phyloP scores from a whole-genome alignment of 2,329 filamentous ascomycete species.

The Leptographium radiaticola region DNA sequence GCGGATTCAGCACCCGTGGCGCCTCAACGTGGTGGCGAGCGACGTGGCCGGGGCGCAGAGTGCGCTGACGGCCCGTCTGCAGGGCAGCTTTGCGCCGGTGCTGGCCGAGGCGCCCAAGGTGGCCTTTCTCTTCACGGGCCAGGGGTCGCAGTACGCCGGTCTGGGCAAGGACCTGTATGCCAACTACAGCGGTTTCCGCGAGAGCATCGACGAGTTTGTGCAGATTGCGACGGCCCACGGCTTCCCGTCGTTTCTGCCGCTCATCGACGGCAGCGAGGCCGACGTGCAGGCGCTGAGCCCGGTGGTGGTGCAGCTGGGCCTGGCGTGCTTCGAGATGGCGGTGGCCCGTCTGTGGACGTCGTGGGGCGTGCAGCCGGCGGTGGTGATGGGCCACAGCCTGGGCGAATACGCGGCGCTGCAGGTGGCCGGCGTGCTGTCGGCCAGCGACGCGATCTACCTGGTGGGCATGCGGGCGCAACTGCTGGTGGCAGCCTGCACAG shows the following conservation, averaged over 20 bases:
- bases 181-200: constrained; percentile 32
- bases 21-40: constrained; percentile 31
- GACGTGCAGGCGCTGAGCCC: constrained; percentile 34
- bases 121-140: constrained; percentile 42
- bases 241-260: constrained; percentile 42
- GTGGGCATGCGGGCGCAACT: constrained; percentile 56
- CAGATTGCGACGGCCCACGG: constrained; percentile 34
- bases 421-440: constrained; percentile 56
- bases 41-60: constrained; percentile 28
- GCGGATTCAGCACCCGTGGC: constrained; percentile 45
- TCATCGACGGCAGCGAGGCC: constrained; percentile 31
- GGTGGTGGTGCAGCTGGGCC: constrained; percentile 38
- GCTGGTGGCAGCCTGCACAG: constrained; percentile 50
- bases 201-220: constrained; percentile 44
- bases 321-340: constrained; percentile 44
- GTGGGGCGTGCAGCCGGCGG: constrained; percentile 41
- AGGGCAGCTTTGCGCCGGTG: constrained; percentile 30
- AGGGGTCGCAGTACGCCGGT: constrained; percentile 40
- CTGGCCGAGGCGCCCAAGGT: constrained; percentile 31
- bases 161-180: constrained; percentile 38
- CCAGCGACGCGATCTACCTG: constrained; percentile 57
- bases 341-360: constrained; percentile 41
- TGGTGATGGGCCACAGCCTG: constrained; percentile 48
- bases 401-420: constrained; percentile 65
- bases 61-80: constrained; percentile 27